Percentiles rank a stretch among this genome's conserved stretches.
phyloP scores from a whole-genome alignment of 805 yeast genomes.

The Candida sakaeoensis region DNA sequence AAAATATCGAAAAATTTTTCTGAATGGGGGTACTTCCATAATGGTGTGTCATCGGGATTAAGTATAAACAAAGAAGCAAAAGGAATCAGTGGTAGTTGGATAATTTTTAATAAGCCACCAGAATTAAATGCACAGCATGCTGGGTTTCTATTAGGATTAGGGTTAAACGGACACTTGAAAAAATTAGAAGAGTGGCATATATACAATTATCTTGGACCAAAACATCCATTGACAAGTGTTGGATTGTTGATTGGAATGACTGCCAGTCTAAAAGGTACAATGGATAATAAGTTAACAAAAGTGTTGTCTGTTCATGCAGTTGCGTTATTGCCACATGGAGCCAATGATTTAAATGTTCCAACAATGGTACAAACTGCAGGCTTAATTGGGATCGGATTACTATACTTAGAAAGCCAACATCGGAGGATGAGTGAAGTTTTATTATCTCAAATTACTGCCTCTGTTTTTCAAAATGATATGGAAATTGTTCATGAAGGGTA shows the following conservation, averaged over 20 bases:
- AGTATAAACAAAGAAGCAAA: constrained; percentile 64
- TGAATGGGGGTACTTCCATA: constrained; percentile 88
- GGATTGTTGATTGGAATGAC: constrained; percentile 91
- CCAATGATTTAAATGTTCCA: constrained; percentile 83
- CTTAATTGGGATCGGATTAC: constrained; percentile 79
- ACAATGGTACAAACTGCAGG: constrained; percentile 88
- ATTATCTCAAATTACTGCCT: constrained; percentile 61
- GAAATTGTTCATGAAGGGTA: constrained; percentile 72
- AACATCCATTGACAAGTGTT: constrained; percentile 77
- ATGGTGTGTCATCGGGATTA: constrained; percentile 86
- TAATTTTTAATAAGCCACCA: constrained; percentile 77
- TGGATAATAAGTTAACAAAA: constrained; percentile 84
- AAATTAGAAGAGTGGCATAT: constrained; percentile 93
- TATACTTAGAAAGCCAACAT: constrained; percentile 75
- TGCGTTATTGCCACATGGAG: constrained; percentile 86
- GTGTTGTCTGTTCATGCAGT: constrained; percentile 91
- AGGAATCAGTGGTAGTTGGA: constrained; percentile 87
- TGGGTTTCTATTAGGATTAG: constrained; percentile 89
- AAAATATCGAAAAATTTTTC: constrained; percentile 44
- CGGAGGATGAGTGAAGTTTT: constrained; percentile 82
- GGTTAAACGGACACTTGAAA: constrained; percentile 83
- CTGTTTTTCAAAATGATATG: constrained; percentile 51
- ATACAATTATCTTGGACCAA: constrained; percentile 87
- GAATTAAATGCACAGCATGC: constrained; percentile 79
- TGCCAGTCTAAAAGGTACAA: constrained; percentile 77